These are phyloP conservation scores for Calocybe indica DNA, from an alignment of 768 basidiomycete genomes.

Conservation along the genomic window DNA sequence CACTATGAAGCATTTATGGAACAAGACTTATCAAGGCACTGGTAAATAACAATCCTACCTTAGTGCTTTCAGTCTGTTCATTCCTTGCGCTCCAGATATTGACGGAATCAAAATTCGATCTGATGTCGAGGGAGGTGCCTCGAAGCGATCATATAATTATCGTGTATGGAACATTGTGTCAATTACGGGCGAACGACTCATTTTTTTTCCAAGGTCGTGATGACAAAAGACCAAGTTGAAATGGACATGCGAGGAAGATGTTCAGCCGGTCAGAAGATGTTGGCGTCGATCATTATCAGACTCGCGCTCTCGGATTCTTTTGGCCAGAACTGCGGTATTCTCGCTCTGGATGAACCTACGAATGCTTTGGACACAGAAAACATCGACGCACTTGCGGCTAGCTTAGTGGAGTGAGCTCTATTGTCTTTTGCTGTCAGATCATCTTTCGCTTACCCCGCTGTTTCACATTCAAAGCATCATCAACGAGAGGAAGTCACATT, in stretches of 20 bases:
- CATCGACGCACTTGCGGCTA: constrained; percentile 87
- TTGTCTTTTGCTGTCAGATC: constrained; percentile 1
- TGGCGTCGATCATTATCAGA: constrained; percentile 96
- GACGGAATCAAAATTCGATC: constrained; percentile 95
- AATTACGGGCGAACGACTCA: constrained; percentile 2
- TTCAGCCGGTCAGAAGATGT: constrained; percentile 97
- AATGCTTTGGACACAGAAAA: constrained; percentile 96
- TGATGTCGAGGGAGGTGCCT: constrained; percentile 86
- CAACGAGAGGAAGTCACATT: constrained; percentile 81
- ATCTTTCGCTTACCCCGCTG: background rate
- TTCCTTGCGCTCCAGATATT: constrained; percentile 62
- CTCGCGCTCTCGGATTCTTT: constrained; percentile 97
- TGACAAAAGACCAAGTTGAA: constrained; percentile 98
- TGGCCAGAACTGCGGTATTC: constrained; percentile 94
- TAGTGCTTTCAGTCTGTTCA: constrained; percentile 2
- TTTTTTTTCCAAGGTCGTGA: constrained; percentile 68
- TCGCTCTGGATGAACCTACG: constrained; percentile 96
- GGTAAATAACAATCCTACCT: constrained; percentile 41
- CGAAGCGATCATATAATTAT: constrained; percentile 95
- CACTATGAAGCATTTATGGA: constrained; percentile 95
- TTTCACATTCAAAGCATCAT: constrained; percentile 60
- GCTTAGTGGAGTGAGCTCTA: constrained; percentile 79
- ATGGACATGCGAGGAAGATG: constrained; percentile 99
- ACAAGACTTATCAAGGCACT: constrained; percentile 97
- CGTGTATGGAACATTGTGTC: constrained; percentile 48